Evolutionary conservation across 2,329 filamentous ascomycete genomes (phyloP), one percentile per base, ranked within the genome.

Genomic region (Nannizziopsis arthrosporioides): DNA sequence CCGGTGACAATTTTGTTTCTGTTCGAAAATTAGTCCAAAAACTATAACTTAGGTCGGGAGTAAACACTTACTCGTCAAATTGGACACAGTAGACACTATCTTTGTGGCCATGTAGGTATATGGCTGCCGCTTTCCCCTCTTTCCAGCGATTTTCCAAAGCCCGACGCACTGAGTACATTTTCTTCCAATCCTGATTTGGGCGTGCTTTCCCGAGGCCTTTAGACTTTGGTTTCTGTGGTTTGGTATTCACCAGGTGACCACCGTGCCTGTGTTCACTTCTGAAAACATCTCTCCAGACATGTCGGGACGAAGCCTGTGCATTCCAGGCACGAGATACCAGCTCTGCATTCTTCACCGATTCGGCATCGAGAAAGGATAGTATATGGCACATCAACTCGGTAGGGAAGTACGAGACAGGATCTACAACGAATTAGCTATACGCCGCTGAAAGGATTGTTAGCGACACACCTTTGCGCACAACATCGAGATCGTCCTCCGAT

Each of bases 21-120:
- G 59, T 18, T 45, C 17, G 4, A 17, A 10, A 19, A 14, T 50
- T 37, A 50, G 38, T 38, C n/a, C n/a, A 45, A 18, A 4, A 15
- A n/a, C 11, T 14, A 32, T 31, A 46, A 44, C 18, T 47, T 7
- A 39, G 37, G 5, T 37, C 32, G 35, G 11, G 22, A 30, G 27
- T 35, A 17, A 19, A 27, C 34, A 72, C 82, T 58, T 76, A 88
- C 82, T 96, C 90, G 64, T 98, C 92, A 63, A 96, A 98, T 62
- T 98, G 92, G 49, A 94, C 78, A 66, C 92, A 98, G 69, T 98
- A 98, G 49, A 98, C 93, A 55, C 88, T 95, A 64, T 98, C 92
- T 19, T 82, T 81, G 63, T 98, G 92, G 1, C 92, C 92, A 58
- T 92, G 87, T 17, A 98, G 75, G 64, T 95, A 96, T 48, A 94